Conservation (phyloP, 176 grass and related monocot genomes). For the Melocanna baccifera region DNA sequence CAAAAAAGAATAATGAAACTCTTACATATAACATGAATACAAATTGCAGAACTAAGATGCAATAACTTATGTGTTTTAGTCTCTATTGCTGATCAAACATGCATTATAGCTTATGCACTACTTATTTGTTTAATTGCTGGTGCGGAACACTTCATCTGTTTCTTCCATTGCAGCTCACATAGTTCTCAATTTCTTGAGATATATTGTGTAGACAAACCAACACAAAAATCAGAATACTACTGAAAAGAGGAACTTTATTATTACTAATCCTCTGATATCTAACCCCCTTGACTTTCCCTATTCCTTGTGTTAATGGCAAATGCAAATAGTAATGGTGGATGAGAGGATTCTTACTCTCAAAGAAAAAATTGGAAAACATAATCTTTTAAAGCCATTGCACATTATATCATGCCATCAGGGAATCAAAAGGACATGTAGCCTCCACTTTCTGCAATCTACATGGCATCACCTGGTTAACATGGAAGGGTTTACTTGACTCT, state of each 20-base stretch:
- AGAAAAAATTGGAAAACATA: not conserved
- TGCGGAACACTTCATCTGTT: not conserved
- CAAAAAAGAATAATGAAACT: not conserved
- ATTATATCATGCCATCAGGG: not conserved
- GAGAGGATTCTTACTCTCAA: not conserved
- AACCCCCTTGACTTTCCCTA: not conserved
- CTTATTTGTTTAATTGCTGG: not conserved
- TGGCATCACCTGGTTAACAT: not conserved
- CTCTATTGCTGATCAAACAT: not conserved
- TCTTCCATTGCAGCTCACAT: not conserved
- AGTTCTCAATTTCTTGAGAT: not conserved
- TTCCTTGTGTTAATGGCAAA: not conserved
- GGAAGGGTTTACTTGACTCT: conserved; percentile 3
- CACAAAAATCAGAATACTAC: not conserved
- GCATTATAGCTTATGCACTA: not conserved
- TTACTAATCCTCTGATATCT: not conserved
- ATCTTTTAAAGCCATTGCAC: not conserved
- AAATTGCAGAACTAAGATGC: not conserved
- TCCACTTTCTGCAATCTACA: not conserved
- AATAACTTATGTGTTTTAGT: conserved; percentile 2
- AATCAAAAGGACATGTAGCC: not conserved
- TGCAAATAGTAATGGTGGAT: not conserved
- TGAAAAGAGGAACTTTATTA: not conserved
- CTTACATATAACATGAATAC: not conserved
- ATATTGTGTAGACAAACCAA: not conserved